phyloP scores from a whole-genome alignment of 2,329 filamentous ascomycete genomes.

The Hortaea werneckii region DNA sequence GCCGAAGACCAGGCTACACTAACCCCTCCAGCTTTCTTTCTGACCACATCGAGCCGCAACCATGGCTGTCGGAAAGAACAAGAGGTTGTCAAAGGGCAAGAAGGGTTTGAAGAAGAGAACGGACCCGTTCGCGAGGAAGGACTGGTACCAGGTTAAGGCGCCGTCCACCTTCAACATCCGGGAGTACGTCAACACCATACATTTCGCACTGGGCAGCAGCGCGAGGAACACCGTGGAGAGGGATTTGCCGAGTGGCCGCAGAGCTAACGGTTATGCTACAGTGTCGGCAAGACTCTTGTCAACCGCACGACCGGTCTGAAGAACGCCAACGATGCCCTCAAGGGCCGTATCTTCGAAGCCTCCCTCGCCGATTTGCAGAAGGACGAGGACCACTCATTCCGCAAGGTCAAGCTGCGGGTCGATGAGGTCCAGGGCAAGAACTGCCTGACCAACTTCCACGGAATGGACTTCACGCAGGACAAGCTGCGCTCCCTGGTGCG shows the following conservation, averaged over 20 bases:
- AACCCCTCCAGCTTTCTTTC: background rate
- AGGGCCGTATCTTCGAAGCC: conserved; percentile 98
- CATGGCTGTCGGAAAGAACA: conserved; percentile 91
- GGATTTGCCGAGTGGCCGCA: conserved; percentile 1
- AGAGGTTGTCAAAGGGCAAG: conserved; percentile 99
- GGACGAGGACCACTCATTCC: conserved; percentile 99
- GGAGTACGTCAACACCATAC: conserved; percentile 61
- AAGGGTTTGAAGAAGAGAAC: conserved; percentile 99
- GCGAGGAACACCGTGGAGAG: background rate
- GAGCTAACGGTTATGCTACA: conserved; percentile 32
- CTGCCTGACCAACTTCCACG: conserved; percentile 99
- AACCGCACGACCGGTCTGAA: conserved; percentile 99
- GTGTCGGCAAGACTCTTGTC: conserved; percentile 98
- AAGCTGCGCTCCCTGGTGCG: conserved; percentile 98
- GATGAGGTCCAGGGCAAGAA: conserved; percentile 99
- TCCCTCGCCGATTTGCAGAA: conserved; percentile 98
- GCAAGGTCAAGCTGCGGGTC: conserved; percentile 97
- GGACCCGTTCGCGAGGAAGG: conserved; percentile 95
- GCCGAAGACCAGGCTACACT: background rate
- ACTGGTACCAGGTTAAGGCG: conserved; percentile 98
- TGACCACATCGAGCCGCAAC: conserved; percentile 14
- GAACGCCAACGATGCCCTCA: conserved; percentile 98
- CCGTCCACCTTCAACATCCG: conserved; percentile 89
- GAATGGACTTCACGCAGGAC: conserved; percentile 99
- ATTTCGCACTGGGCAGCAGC: conserved; percentile 3